phyloP scores from a whole-genome alignment of 176 grass and related monocot genomes.

The Dactylis glomerata region DNA sequence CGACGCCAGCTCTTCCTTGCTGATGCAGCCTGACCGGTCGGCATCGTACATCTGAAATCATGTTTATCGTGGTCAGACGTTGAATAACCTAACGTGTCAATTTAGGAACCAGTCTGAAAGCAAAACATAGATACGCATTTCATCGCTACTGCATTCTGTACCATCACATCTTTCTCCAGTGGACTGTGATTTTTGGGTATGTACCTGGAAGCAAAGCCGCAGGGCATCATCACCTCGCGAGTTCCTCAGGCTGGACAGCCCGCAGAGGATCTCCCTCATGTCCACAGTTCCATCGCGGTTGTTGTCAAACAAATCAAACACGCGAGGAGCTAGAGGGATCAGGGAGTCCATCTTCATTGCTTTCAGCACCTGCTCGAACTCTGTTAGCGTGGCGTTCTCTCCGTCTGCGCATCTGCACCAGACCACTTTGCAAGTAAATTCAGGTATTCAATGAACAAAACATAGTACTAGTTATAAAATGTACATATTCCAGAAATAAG shows the following conservation, averaged over 20 bases:
- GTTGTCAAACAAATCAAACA: slow-evolving; percentile 75
- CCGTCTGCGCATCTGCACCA: slow-evolving; percentile 66
- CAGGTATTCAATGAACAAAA: not conserved
- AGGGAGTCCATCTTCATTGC: slow-evolving; percentile 61
- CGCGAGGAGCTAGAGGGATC: slow-evolving; percentile 53
- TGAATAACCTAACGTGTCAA: not conserved
- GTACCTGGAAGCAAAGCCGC: slow-evolving; percentile 64
- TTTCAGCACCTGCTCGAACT: slow-evolving; percentile 72
- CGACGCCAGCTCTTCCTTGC: slow-evolving; percentile 72
- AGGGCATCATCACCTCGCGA: slow-evolving; percentile 57
- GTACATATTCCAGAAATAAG: not conserved
- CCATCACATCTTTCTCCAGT: not conserved
- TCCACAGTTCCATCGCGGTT: slow-evolving; percentile 70
- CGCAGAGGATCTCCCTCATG: slow-evolving; percentile 77
- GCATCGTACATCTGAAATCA: slow-evolving; percentile 62
- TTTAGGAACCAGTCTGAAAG: not conserved
- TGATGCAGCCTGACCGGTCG: slow-evolving; percentile 67
- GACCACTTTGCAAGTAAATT: not conserved
- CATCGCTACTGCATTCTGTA: not conserved
- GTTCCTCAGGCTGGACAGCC: slow-evolving; percentile 63
- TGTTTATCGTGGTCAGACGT: not conserved
- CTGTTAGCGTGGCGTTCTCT: slow-evolving; percentile 53
- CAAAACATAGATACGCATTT: not conserved
- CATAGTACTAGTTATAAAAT: not conserved
- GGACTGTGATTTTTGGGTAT: not conserved